Evolutionary conservation across 352 stramenopile species (phyloP).

Genomic region (Phytophthora crassamura): DNA sequence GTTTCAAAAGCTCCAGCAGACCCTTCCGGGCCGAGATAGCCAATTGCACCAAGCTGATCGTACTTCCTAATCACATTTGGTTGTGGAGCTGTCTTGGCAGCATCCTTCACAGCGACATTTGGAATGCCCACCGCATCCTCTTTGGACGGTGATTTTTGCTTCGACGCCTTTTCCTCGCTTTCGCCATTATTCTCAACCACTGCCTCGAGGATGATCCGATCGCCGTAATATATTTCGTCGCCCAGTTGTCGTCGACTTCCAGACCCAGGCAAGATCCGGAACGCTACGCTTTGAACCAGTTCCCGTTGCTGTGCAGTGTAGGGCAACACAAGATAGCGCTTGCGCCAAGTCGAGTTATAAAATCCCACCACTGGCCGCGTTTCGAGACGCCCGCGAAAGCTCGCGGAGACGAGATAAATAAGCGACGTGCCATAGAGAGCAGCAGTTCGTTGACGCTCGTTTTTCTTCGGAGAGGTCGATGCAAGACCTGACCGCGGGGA

Average conservation of each 20-base stretch:
- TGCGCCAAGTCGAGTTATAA: conserved; percentile 84
- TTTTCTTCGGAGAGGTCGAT: conserved; percentile 31
- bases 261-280: conserved; percentile 69
- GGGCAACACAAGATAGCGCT: conserved; percentile 83
- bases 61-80: conserved; percentile 73
- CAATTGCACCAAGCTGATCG: conserved; percentile 77
- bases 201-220: conserved; percentile 75
- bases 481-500: conserved; percentile 32
- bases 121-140: conserved; percentile 22
- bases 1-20: conserved; percentile 77
- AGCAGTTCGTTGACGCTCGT: conserved; percentile 41
- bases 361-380: conserved; percentile 76
- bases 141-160: conserved; percentile 24
- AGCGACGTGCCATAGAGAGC: conserved; percentile 70
- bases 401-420: conserved; percentile 80
- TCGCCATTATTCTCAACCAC: conserved; percentile 36
- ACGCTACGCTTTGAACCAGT: conserved; percentile 75
- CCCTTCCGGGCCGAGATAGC: conserved; percentile 84
- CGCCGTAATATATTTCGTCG: conserved; percentile 80
- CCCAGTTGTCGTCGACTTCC: conserved; percentile 63
- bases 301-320: conserved; percentile 75
- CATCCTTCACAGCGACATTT: conserved; percentile 12
- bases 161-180: conserved; percentile 13
- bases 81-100: conserved; percentile 16
- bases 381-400: conserved; percentile 75